These are phyloP conservation scores for Picea abies DNA, from an alignment of 83 land plant genomes.

Conservation along the genomic window DNA sequence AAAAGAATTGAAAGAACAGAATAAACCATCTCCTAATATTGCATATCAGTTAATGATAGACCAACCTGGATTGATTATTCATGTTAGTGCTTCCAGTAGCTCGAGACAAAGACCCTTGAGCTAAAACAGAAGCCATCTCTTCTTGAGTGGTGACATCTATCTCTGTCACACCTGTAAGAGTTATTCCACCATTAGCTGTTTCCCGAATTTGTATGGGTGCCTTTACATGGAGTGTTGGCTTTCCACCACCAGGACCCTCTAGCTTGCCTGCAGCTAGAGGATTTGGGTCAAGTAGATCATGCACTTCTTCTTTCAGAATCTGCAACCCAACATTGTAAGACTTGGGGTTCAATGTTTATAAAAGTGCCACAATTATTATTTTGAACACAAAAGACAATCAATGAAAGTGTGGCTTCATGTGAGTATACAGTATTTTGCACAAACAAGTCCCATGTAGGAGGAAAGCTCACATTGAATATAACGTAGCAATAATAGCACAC, in stretches of 20 bases:
- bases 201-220: constrained; percentile 97
- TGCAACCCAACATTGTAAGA: constrained; percentile 20
- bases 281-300: constrained; percentile 87
- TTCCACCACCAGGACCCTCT: constrained; percentile 35
- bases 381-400: too few species aligned
- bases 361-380: too few species aligned
- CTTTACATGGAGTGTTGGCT: constrained; percentile 43
- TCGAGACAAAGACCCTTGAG: constrained; percentile 88
- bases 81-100: constrained; percentile 96
- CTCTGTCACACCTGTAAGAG: constrained; percentile 94
- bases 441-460: too few species aligned
- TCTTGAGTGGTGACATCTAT: constrained; percentile 76
- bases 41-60: background rate
- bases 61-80: constrained; percentile 85
- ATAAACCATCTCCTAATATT: background rate
- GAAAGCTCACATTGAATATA: background rate
- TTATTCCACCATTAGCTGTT: constrained; percentile 91
- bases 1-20: background rate
- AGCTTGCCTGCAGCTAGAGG: constrained; percentile 21
- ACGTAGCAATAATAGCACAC: background rate
- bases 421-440: too few species aligned
- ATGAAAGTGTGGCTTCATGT: too few species aligned
- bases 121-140: constrained; percentile 87
- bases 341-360: background rate
- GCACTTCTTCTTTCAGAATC: constrained; percentile 99